phyloP scores from a whole-genome alignment of 148 eudicot genomes.

The Heliosperma pusillum region DNA sequence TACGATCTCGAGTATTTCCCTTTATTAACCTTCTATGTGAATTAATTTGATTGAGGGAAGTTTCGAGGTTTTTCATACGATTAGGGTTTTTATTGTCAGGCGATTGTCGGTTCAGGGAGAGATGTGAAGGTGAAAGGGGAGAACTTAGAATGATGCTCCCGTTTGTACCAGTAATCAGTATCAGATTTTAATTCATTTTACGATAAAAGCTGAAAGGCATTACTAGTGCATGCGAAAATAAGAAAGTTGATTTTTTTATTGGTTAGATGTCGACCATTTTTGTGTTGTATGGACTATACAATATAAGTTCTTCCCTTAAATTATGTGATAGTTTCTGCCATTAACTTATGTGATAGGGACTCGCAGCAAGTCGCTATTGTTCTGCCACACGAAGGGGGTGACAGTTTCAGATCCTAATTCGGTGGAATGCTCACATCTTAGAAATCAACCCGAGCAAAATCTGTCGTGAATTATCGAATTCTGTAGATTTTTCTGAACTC shows the following conservation, averaged over 20 bases:
- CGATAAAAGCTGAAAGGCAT: neutral
- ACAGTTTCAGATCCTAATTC: too few relatives aligned
- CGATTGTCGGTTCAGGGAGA: neutral
- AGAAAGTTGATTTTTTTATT: neutral
- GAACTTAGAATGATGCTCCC: neutral
- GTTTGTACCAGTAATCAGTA: constrained; percentile 3
- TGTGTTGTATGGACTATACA: too few relatives aligned
- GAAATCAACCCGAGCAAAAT: too few relatives aligned
- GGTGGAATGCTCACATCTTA: too few relatives aligned
- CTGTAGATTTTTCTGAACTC: too few relatives aligned
- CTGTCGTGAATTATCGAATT: too few relatives aligned
- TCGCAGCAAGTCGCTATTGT: too few relatives aligned
- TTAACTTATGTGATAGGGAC: too few relatives aligned
- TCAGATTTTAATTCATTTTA: constrained; percentile 5
- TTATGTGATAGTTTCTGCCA: too few relatives aligned
- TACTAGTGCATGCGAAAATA: neutral
- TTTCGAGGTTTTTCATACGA: neutral
- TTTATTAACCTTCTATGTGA: constrained; percentile 3
- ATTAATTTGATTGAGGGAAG: constrained; percentile 8
- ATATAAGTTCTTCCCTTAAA: too few relatives aligned
- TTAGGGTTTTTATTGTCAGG: neutral
- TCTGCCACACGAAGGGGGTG: too few relatives aligned
- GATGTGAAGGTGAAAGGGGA: neutral
- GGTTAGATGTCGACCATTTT: neutral
- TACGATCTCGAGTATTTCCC: neutral